phyloP scores from a whole-genome alignment of 352 stramenopile species.

The Pythium guiyangense region DNA sequence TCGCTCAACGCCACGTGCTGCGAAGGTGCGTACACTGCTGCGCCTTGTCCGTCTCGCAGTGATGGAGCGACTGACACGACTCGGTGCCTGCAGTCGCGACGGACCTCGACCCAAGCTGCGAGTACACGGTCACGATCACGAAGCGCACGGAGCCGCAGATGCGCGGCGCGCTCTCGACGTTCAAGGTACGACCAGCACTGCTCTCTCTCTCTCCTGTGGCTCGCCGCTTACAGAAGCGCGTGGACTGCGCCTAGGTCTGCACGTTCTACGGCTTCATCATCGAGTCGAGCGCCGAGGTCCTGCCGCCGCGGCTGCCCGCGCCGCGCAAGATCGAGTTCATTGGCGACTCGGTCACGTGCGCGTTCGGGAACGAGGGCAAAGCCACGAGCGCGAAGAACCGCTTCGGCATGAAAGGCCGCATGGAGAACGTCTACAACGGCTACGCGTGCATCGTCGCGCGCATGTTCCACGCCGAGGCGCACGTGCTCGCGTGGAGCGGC shows the following conservation, averaged over 20 bases:
- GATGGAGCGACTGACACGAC: neutral
- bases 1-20: conserved; percentile 76
- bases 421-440: conserved; percentile 90
- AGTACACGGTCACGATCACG: conserved; percentile 66
- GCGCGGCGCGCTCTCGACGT: conserved; percentile 78
- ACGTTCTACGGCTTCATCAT: conserved; percentile 88
- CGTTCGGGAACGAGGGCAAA: conserved; percentile 83
- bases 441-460: too few species aligned
- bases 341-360: conserved; percentile 48
- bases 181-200: too few species aligned
- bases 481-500: too few species aligned
- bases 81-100: conserved; percentile 42
- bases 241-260: conserved; percentile 77
- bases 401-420: conserved; percentile 80
- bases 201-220: too few species aligned
- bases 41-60: neutral
- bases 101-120: conserved; percentile 37
- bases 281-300: conserved; percentile 53
- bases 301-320: conserved; percentile 33
- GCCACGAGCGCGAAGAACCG: conserved; percentile 64
- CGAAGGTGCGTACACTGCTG: conserved; percentile 65
- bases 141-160: conserved; percentile 87
- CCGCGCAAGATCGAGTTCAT: conserved; percentile 40
- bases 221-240: too few species aligned
- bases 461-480: too few species aligned